Percentiles rank a stretch among this genome's conserved stretches.
Conservation (phyloP, 192 early-diverging fungal genomes). For the Chytriomyces sp. region DNA sequence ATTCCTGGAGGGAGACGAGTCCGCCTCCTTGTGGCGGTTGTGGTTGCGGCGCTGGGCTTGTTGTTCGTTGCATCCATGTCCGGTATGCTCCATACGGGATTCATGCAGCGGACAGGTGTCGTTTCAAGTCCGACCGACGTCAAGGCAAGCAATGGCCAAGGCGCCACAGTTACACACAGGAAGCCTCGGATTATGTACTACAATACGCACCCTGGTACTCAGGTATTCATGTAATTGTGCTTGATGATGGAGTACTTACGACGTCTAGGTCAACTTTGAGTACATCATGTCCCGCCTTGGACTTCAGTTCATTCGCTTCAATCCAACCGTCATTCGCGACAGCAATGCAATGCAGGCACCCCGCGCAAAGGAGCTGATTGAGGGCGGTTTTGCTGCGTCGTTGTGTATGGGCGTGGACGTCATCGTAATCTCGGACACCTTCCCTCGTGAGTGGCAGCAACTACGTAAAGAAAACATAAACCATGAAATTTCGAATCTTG, state of each 20-base stretch:
- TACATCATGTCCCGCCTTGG: not conserved
- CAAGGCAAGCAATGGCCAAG: too few relatives aligned
- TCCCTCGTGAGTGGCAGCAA: not conserved
- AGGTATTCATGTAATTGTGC: not conserved
- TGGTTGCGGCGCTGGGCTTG: too few relatives aligned
- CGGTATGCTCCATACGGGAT: too few relatives aligned
- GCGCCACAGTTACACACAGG: too few relatives aligned
- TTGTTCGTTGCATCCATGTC: too few relatives aligned
- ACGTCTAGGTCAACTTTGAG: not conserved
- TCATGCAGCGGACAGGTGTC: too few relatives aligned
- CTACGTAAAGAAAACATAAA: not conserved
- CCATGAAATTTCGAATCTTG: not conserved
- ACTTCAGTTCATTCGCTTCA: not conserved
- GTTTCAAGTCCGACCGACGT: too few relatives aligned
- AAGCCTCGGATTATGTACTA: conserved; percentile 9
- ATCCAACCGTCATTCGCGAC: not conserved
- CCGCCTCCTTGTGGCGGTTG: too few relatives aligned
- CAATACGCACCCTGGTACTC: conserved; percentile 16
- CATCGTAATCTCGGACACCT: not conserved
- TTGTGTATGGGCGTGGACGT: not conserved
- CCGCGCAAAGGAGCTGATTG: not conserved
- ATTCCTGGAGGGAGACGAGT: too few relatives aligned
- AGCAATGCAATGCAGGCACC: not conserved
- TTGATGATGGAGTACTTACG: too few relatives aligned
- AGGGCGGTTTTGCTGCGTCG: not conserved